phyloP scores from a whole-genome alignment of 1,284 basidiomycete genomes.

The Trichosporon faecale region DNA sequence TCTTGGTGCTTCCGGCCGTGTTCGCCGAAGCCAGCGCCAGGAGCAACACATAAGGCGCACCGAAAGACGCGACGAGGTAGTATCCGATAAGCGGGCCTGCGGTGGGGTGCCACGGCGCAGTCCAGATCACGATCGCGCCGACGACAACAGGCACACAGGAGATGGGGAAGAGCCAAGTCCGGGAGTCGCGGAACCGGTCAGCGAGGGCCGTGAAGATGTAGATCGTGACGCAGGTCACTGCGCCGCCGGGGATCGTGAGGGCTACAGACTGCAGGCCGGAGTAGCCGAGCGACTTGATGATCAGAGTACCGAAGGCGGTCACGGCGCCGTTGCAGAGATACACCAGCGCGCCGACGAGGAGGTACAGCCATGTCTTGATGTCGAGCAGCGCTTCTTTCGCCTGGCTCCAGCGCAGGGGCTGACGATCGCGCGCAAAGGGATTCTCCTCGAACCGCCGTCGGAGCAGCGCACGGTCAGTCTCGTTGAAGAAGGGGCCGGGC shows the following conservation, averaged over 20 bases:
- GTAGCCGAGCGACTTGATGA: slow-evolving; percentile 55
- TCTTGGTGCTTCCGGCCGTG: slow-evolving; percentile 55
- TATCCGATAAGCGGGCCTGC: slow-evolving; percentile 56
- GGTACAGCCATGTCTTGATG: slow-evolving; percentile 54
- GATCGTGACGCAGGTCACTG: slow-evolving; percentile 52
- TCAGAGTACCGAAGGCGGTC: slow-evolving; percentile 55
- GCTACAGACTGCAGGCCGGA: slow-evolving; percentile 53
- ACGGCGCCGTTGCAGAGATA: slow-evolving; percentile 51
- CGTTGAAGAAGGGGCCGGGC: slow-evolving; percentile 49
- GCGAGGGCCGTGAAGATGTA: slow-evolving; percentile 53
- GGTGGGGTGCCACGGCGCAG: slow-evolving; percentile 51
- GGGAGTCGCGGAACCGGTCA: slow-evolving; percentile 43
- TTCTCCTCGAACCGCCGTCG: slow-evolving; percentile 48
- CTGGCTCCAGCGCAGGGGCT: slow-evolving; percentile 49
- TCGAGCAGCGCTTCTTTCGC: slow-evolving; percentile 53
- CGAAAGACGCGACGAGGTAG: slow-evolving; percentile 54
- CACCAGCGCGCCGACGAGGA: slow-evolving; percentile 49
- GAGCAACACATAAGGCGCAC: slow-evolving; percentile 55
- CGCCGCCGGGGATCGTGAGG: slow-evolving; percentile 53
- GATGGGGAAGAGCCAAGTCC: slow-evolving; percentile 52
- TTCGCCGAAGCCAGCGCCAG: slow-evolving; percentile 54
- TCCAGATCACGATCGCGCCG: slow-evolving; percentile 55
- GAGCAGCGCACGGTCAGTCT: slow-evolving; percentile 47
- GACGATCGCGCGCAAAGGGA: slow-evolving; percentile 37
- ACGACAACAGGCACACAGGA: slow-evolving; percentile 55